Base-by-base conservation (phyloP, 2,329 filamentous ascomycete genomes). In the Cercospora zeina region DNA sequence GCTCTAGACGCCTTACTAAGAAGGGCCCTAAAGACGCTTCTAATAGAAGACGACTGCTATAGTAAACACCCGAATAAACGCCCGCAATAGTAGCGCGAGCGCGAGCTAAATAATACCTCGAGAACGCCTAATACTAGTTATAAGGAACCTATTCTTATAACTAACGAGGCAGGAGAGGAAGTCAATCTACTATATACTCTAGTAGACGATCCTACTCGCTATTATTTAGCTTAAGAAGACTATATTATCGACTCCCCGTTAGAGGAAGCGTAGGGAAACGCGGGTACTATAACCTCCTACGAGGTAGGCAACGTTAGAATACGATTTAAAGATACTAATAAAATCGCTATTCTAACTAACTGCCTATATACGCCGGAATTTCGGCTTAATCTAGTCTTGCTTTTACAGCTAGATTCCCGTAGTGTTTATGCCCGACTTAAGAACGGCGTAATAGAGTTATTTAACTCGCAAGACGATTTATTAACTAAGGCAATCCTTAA, bases 301-400 rank as follows among this genome's bases (percentile, higher is more conserved):
- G 24, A 13, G 14, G 47, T 51, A 51, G 47, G 47, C 3, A 14
- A 51, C 24, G 24, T 51, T 30, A 27, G 24, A 30, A 27, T 51
- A 5, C 6, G 16, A 51, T 57, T 57, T 57, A 49, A 36, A 50
- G 42, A 57, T 53, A 61, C 42, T 39, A 49, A 45, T 30, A 61
- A 42, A 51, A 21, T 30, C 14, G 30, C 56, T 36, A 50, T 50
- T 47, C 21, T 56, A n/a, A 47, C 39, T 47, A 61, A 61, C 31
- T 61, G 14, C 30, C 59, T 61, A 50, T 61, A 33, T 51, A 37
- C 30, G 4, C 42, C 19, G 2, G 51, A 56, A 14, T 50, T 56
- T 39, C 30, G 50, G 19, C 21, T 61, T 49, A 50, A 56, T 49
- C 24, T 61, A 56, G 31, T 57, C 13, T 56, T 36, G n/a, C 7